Conservation (phyloP, 805 yeast genomes). For the Candida verbasci region DNA sequence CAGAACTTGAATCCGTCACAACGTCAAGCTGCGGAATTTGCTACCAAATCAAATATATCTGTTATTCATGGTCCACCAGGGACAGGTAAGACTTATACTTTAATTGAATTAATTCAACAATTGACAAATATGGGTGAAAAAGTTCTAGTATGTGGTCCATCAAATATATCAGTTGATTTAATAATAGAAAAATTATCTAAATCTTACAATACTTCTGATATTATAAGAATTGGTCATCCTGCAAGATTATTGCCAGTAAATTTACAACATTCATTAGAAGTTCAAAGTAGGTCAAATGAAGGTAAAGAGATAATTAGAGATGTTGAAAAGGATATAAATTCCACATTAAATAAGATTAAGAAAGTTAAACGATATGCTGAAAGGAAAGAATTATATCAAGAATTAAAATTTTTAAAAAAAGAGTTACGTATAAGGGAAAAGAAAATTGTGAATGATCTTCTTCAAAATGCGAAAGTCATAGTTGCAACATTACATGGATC, state of each 20-base stretch:
- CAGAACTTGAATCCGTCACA: conserved; percentile 63
- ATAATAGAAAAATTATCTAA: conserved; percentile 67
- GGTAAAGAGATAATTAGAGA: conserved; percentile 55
- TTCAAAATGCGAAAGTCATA: conserved; percentile 62
- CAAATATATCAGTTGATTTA: conserved; percentile 89
- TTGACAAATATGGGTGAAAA: conserved; percentile 45
- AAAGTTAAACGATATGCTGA: conserved; percentile 63
- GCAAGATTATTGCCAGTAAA: conserved; percentile 68
- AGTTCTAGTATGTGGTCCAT: conserved; percentile 88
- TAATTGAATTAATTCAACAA: conserved; percentile 78
- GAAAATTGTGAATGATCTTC: conserved; percentile 54
- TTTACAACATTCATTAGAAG: conserved; percentile 70
- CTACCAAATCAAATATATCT: conserved; percentile 50
- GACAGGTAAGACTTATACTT: conserved; percentile 77
- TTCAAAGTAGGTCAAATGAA: conserved; percentile 58
- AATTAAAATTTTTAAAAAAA: conserved; percentile 62
- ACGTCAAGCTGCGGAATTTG: conserved; percentile 61
- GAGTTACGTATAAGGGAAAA: conserved; percentile 68
- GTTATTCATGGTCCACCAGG: conserved; percentile 82
- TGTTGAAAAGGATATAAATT: conserved; percentile 66
- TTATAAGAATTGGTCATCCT: conserved; percentile 92
- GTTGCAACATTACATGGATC: conserved; percentile 87
- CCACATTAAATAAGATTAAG: conserved; percentile 50
- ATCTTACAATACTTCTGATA: conserved; percentile 24
- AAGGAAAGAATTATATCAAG: conserved; percentile 61